A percentile compares a stretch with the other conserved stretches of the same genome.
Evolutionary conservation across 2,329 filamentous ascomycete species (phyloP).

Genomic region (Apiospora pterosperma): DNA sequence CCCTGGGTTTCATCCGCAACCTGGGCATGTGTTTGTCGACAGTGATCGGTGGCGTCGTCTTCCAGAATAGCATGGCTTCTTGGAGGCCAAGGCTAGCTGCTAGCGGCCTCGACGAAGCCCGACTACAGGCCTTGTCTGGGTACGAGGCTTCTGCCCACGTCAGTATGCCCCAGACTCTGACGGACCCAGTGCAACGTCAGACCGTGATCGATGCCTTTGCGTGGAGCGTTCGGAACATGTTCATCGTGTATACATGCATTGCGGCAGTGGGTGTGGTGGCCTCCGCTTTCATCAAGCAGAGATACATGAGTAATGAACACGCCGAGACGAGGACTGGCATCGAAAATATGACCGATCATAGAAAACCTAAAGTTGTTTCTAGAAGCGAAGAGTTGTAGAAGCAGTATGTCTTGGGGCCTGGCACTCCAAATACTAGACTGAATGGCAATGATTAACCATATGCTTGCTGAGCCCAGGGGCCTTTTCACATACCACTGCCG

Average conservation of each 20-base stretch:
- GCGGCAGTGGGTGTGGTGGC: slow-evolving; percentile 36
- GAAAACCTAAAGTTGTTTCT: not conserved
- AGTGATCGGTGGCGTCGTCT: slow-evolving; percentile 64
- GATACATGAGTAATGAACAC: slow-evolving; percentile 44
- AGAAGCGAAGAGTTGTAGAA: not conserved
- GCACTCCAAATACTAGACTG: no score
- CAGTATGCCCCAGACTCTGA: slow-evolving; percentile 35
- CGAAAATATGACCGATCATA: slow-evolving; percentile 18
- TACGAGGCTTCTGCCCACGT: slow-evolving; percentile 44
- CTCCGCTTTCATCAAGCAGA: slow-evolving; percentile 40
- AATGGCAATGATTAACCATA: no score
- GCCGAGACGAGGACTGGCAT: slow-evolving; percentile 48
- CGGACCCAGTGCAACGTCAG: slow-evolving; percentile 30
- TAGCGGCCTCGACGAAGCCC: slow-evolving; percentile 16
- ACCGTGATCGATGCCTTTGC: slow-evolving; percentile 44
- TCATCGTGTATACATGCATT: slow-evolving; percentile 42
- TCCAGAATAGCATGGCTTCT: slow-evolving; percentile 52
- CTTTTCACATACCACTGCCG: no score
- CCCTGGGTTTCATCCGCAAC: slow-evolving; percentile 66
- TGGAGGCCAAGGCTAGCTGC: slow-evolving; percentile 14
- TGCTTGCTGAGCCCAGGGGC: no score
- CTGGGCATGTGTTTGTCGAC: slow-evolving; percentile 65
- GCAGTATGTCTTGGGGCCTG: no score
- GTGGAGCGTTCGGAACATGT: slow-evolving; percentile 45
- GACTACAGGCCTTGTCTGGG: slow-evolving; percentile 34